These are phyloP conservation scores for Trichoderma atrobrunneum DNA, from an alignment of 2,329 filamentous ascomycete genomes.

Conservation along the genomic window DNA sequence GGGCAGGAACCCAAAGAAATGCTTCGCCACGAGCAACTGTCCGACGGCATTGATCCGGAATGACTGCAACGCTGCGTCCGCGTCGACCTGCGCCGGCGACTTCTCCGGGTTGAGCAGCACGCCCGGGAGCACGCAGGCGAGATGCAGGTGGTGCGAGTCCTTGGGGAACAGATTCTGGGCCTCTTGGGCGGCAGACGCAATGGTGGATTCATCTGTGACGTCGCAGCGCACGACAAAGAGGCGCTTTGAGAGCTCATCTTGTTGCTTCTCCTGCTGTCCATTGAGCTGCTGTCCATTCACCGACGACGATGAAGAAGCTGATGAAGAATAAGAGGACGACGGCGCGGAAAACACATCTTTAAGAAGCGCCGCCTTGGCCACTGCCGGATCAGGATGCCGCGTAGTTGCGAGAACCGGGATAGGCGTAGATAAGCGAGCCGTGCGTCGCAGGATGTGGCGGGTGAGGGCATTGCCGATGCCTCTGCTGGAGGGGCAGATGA, in stretches of 20 bases:
- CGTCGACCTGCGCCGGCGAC: conserved; percentile 62
- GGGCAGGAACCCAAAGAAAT: conserved; percentile 69
- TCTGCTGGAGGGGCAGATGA: conserved; percentile 47
- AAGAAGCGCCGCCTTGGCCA: conserved; percentile 36
- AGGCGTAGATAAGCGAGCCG: conserved; percentile 42
- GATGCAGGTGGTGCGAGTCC: conserved; percentile 57
- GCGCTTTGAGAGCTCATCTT: conserved; percentile 29
- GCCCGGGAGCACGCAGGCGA: conserved; percentile 68
- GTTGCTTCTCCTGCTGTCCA: background rate
- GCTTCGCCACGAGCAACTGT: conserved; percentile 72
- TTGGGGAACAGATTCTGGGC: conserved; percentile 54
- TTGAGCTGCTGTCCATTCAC: background rate
- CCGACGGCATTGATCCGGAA: conserved; percentile 72
- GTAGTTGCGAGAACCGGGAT: conserved; percentile 48
- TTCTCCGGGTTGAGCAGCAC: conserved; percentile 68
- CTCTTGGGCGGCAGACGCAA: conserved; percentile 52
- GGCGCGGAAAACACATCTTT: conserved; percentile 24
- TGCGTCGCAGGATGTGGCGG: conserved; percentile 42
- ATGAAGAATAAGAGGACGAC: background rate
- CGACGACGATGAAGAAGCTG: background rate
- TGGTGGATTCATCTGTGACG: conserved; percentile 59
- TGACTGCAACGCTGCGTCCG: conserved; percentile 60
- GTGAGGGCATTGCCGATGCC: conserved; percentile 50
- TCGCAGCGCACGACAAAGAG: conserved; percentile 43
- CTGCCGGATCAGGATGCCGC: conserved; percentile 36